Percentiles rank a stretch among this genome's conserved stretches.
Conservation (phyloP, 2,329 filamentous ascomycete species). For the Dryadomyces sulphureus region DNA sequence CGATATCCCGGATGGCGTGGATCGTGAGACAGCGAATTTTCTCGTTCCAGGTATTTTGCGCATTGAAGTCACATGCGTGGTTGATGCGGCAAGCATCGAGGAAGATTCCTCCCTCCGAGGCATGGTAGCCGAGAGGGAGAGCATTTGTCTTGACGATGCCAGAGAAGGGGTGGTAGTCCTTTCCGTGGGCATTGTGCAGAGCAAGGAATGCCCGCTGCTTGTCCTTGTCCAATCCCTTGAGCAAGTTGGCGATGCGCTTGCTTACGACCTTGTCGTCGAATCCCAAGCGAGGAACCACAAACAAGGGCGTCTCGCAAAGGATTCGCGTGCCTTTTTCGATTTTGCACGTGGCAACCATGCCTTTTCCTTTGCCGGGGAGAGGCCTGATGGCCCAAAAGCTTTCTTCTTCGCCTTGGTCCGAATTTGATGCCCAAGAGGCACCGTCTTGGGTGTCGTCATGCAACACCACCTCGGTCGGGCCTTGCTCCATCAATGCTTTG, state of each 20-base stretch:
- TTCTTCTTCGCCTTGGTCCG: neutral
- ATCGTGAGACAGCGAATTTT: neutral
- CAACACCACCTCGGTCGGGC: neutral
- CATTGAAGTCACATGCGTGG: neutral
- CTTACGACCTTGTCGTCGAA: too few relatives aligned
- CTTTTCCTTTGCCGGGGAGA: neutral
- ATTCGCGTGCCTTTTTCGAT: neutral
- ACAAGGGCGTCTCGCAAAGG: neutral
- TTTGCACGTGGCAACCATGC: neutral
- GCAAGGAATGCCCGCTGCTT: neutral
- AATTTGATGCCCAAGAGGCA: too few relatives aligned
- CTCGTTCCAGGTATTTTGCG: neutral
- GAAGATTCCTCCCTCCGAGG: neutral
- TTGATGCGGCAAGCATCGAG: neutral
- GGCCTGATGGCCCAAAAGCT: neutral
- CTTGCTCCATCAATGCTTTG: neutral
- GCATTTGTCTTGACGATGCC: neutral
- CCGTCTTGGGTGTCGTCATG: neutral
- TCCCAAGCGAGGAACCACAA: neutral
- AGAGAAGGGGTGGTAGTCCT: neutral
- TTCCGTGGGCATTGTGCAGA: neutral
- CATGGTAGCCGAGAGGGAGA: neutral
- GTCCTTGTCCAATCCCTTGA: too few relatives aligned
- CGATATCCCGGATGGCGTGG: neutral
- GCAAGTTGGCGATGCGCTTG: too few relatives aligned